These are phyloP conservation scores for Hymenochaete sp. DNA, from an alignment of 1,284 basidiomycete species.

Conservation along the genomic window DNA sequence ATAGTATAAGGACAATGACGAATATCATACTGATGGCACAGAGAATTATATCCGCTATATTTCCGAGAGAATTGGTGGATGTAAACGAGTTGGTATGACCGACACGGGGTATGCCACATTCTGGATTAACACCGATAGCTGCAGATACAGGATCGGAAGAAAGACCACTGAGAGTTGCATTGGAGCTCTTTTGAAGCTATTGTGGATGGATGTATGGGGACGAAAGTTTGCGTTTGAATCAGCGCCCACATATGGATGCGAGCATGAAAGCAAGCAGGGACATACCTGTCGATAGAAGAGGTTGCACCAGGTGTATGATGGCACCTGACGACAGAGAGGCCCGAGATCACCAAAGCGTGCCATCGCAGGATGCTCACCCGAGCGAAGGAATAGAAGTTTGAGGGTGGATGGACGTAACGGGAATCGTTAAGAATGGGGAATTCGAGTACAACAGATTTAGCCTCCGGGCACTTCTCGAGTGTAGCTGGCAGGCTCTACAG, in stretches of 20 bases:
- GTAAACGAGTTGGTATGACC: slow-evolving; percentile 24
- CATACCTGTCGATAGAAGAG: slow-evolving; percentile 58
- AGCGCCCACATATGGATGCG: too few species aligned
- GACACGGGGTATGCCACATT: slow-evolving; percentile 44
- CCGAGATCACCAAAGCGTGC: slow-evolving; percentile 52
- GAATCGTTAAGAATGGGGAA: background rate
- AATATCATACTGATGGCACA: slow-evolving; percentile 53
- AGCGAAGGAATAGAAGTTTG: background rate
- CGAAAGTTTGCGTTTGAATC: too few species aligned
- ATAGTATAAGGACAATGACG: slow-evolving; percentile 38
- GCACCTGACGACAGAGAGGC: slow-evolving; percentile 45
- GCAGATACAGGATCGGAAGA: slow-evolving; percentile 37
- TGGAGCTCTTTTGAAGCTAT: slow-evolving; percentile 30
- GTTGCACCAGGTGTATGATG: slow-evolving; percentile 65
- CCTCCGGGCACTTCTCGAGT: background rate
- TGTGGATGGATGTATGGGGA: slow-evolving; percentile 11
- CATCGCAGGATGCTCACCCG: slow-evolving; percentile 29
- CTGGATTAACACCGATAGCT: slow-evolving; percentile 49
- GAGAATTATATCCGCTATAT: slow-evolving; percentile 65
- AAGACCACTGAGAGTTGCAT: slow-evolving; percentile 29
- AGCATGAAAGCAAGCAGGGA: slow-evolving; percentile 13
- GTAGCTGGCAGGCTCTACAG: background rate
- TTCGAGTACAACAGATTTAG: background rate
- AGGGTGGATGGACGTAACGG: slow-evolving; percentile 1
- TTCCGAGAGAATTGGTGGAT: slow-evolving; percentile 45